Evolutionary conservation across 768 basidiomycete species (phyloP), one percentile per base, ranked within the genome.

Genomic region (Suillus clintonianus): DNA sequence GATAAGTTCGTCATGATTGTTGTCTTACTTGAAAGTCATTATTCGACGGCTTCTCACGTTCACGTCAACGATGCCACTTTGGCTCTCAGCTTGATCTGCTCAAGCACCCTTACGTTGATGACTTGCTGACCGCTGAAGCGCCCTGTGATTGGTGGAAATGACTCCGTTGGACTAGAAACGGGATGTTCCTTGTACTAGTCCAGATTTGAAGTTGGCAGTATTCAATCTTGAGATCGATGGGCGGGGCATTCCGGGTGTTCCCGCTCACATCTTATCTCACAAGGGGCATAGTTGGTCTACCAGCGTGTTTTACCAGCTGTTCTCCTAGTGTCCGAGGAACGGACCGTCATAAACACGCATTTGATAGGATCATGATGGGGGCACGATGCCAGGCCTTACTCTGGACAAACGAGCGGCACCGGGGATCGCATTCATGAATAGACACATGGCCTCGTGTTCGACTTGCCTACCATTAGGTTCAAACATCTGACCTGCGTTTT

Each of bases 261-360:
- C 56, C 56, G 56, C 6, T 5, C 39, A 27, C 27, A 57, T 42
- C 56, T 57, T 57, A 57, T 57, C 56, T 57, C 15, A 19, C 39
- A 41, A 27, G 56, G 24, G 56, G 17, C 15, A 17, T 10, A 56
- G 24, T 57, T 57, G 5, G 39, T 41, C 17, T 30, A 57, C 27
- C 37, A 39, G 37, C 56, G 37, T 57, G 55, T 57, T 56, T 27
- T 27, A 39, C 37, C 37, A 57, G 56, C 56, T 57, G 55, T 41
- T 57, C 10, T 57, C 37, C 24, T 57, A 27, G 37, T 41, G 24
- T 57, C 17, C 56, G 56, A 57, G 17, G 37, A 41, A 57, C 39
- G 56, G 56, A 11, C 37, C 56, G 7, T 27, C 17, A 41, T 27
- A 27, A 27, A 57, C 56, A 57, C 56, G 56, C 56, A 24, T 41